Evolutionary conservation across 2,329 filamentous ascomycete genomes (phyloP), one percentile per base, ranked within the genome.

Genomic region (Basipetospora chlamydospora): DNA sequence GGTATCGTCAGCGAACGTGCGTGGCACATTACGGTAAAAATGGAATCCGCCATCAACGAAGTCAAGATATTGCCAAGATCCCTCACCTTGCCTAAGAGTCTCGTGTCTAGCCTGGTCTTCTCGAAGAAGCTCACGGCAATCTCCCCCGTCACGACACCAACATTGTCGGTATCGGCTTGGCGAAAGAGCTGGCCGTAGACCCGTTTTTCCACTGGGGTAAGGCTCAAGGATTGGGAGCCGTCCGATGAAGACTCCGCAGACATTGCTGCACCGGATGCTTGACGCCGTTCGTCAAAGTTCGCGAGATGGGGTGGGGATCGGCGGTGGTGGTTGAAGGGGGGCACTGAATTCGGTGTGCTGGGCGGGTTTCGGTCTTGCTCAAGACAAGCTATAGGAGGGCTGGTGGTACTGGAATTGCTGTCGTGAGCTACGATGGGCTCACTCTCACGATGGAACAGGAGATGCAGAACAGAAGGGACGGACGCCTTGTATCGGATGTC

Each of bases 101-200:
- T 77, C 37, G 87, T 84, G 42, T 88, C 77, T 33, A 98, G 68
- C 47, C 82, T 79, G 31, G 90, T 96, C 67, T 90, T 90, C 60
- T 96, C 87, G 54, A 98, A 98, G 66, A 98, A 96, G 56, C 86
- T 84, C 56, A 98, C 87, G 41, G 90, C 90, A 42, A 92, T 73
- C 59, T 98, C 90, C 58, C 90, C 90, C 13, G 90, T 95, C 23
- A 98, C 84, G 44, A 96, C 86, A 39, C 87, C 86, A 40, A 94
- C 79, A 54, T 75, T 81, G 49, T 95, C 90, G 41, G 80, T 81
- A 59, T 98, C 90, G 46, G 90, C 90, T 50, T 86, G 80, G 56
- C 82, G 77, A 62, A 98, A 95, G 44, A 98, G 77, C 59, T 90
- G 85, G 48, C 81, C 84, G 59, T 92, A 98, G 41, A 83, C 75